A percentile compares a stretch with the other conserved stretches of the same genome.
These are phyloP conservation scores for Monoraphidium neglectum DNA, from an alignment of 139 green algal genomes.

Conservation along the genomic window DNA sequence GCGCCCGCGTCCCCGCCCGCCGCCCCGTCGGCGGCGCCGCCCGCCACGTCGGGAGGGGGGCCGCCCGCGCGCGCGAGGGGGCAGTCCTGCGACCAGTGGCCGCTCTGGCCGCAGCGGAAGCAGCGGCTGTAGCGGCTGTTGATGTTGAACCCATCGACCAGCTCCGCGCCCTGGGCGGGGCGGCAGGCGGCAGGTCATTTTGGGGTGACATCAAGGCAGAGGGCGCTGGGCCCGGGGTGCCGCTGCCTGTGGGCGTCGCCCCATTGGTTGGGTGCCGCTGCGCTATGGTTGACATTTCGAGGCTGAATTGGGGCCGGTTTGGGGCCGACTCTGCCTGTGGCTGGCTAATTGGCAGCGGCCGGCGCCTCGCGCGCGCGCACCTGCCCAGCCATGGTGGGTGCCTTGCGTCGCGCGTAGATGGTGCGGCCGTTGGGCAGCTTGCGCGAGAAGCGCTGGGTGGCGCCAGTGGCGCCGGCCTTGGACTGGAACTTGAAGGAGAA, in stretches of 20 bases:
- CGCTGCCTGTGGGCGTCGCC: neutral
- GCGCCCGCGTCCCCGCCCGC: neutral
- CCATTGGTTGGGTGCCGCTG: neutral
- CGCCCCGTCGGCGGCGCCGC: neutral
- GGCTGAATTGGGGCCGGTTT: neutral
- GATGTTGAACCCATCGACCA: conserved; percentile 49
- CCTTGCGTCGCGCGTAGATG: conserved; percentile 22
- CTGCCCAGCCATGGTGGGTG: conserved; percentile 41
- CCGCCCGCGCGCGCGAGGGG: conserved; percentile 13
- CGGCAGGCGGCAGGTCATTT: neutral
- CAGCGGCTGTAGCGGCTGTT: conserved; percentile 36
- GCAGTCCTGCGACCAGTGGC: conserved; percentile 59
- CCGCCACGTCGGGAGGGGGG: neutral
- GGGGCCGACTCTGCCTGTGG: neutral
- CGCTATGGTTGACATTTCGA: neutral
- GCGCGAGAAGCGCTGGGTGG: neutral
- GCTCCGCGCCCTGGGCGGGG: conserved; percentile 41
- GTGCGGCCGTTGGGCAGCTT: conserved; percentile 33
- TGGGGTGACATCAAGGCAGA: neutral
- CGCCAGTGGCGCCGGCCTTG: conserved; percentile 10
- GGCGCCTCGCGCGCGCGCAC: neutral
- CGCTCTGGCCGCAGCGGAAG: conserved; percentile 46
- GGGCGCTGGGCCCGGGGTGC: neutral
- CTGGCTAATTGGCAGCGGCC: neutral
- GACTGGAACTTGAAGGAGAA: conserved; percentile 27